Evolutionary conservation across 2,329 filamentous ascomycete species (phyloP), one percentile per base, ranked within the genome.

Genomic region (Davidsoniella neocaledoniae): DNA sequence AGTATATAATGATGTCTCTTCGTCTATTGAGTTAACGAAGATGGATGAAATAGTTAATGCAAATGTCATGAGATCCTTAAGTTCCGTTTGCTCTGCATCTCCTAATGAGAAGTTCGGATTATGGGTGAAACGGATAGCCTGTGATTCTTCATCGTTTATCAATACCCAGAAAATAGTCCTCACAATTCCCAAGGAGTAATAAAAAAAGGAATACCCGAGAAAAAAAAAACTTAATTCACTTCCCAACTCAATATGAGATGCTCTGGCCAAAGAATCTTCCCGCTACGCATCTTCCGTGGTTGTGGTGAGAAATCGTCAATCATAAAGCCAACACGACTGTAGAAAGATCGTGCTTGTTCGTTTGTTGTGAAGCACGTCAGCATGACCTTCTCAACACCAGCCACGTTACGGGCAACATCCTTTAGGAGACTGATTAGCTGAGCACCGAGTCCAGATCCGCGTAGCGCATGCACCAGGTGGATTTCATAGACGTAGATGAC

Each of bases 401-500:
- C 66, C 19, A 80, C 70, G 49, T 70, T 69, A 19, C 62, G 55
- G 6, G 75, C 81, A 4, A 79, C 66, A 4, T 60, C 59, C 43
- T 73, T 70, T 6, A 76, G 69, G 52, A 76, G 64, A 1, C 62
- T 58, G 66, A 88, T 76, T 38, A 88, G 66, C 10, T 70, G 63
- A 10, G 59, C 66, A 1, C 78, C 81, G 2, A 88, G 64, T 0
- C 83, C 81, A 12, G 73, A 76, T 65, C 79, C 71, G 56, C 75
- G 73, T 4, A 83, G 60, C 1, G 67, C 63, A 1, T 69, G 63
- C 37, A 67, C 63, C 2, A 88, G 70, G 58, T 90, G 83, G 36
- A 90, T 76, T 63, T 90, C 83, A 60, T 87, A 90, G 61, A 83
- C 80, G 62, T 87, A 90, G 17, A 86, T 60, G 2, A 87, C 82